phyloP scores from a whole-genome alignment of 1,284 basidiomycete species.

The Fomitopsis betulina region DNA sequence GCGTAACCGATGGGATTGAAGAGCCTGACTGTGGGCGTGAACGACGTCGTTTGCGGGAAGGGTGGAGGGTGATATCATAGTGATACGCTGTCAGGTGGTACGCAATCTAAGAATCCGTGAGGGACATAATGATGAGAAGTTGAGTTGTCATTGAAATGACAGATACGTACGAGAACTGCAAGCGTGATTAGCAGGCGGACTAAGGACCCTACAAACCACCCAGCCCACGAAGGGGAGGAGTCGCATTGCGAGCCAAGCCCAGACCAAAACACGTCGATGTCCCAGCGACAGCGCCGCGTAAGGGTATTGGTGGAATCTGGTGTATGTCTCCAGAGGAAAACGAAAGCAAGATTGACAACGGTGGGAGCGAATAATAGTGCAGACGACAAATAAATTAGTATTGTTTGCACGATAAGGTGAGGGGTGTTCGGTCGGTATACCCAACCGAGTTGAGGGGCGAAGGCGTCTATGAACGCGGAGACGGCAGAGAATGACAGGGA shows the following conservation, averaged over 20 bases:
- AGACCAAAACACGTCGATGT: conserved; percentile 64
- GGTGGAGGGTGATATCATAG: conserved; percentile 26
- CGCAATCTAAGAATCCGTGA: conserved; percentile 26
- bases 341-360: conserved; percentile 48
- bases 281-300: conserved; percentile 47
- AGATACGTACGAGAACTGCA: conserved; percentile 42
- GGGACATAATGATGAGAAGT: neutral
- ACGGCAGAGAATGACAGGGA: conserved; percentile 50
- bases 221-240: conserved; percentile 33
- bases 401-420: conserved; percentile 18
- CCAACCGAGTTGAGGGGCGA: conserved; percentile 37
- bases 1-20: conserved; percentile 15
- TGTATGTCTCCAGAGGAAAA: conserved; percentile 44
- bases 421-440: conserved; percentile 21
- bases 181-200: conserved; percentile 49
- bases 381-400: conserved; percentile 41
- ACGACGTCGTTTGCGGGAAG: conserved; percentile 25
- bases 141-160: neutral
- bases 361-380: conserved; percentile 45
- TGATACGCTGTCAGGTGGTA: conserved; percentile 31
- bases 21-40: conserved; percentile 14
- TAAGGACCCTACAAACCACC: conserved; percentile 49
- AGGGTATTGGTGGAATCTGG: conserved; percentile 35
- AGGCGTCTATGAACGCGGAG: conserved; percentile 37
- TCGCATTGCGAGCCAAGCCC: conserved; percentile 27